These are phyloP conservation scores for barrel medic (Medicago truncatula) DNA, from an alignment of 306 rosid species.

Conservation along the genomic window DNA sequence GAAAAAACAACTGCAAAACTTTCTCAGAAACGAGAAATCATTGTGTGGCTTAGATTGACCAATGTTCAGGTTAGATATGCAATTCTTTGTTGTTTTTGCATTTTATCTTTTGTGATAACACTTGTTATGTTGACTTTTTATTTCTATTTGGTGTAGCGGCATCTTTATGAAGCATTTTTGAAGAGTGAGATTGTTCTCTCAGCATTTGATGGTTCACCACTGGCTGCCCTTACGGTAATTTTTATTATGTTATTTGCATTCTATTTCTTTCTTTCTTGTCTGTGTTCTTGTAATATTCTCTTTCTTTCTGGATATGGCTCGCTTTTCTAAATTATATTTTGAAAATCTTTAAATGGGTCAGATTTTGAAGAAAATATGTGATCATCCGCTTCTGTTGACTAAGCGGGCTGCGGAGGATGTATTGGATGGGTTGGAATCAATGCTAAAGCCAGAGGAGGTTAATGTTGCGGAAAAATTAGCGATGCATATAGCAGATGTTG, in stretches of 20 bases:
- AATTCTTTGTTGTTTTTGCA: constrained; percentile 34
- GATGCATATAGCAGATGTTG: constrained; percentile 77
- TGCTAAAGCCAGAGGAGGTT: constrained; percentile 71
- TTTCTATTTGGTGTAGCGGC: constrained; percentile 57
- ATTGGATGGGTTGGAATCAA: constrained; percentile 84
- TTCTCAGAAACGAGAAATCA: constrained; percentile 81
- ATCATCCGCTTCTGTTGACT: constrained; percentile 88
- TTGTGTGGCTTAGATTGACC: constrained; percentile 86
- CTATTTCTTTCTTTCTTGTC: constrained; percentile 28
- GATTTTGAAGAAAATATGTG: constrained; percentile 93
- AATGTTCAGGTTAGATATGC: constrained; percentile 69
- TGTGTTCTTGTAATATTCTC: background rate
- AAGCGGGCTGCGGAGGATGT: constrained; percentile 96
- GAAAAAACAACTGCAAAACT: constrained; percentile 60
- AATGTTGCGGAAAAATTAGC: constrained; percentile 76
- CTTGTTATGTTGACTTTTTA: constrained; percentile 3
- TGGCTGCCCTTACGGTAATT: constrained; percentile 87
- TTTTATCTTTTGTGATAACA: constrained; percentile 25
- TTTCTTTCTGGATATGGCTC: background rate
- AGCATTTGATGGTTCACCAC: constrained; percentile 91
- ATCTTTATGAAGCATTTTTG: constrained; percentile 82
- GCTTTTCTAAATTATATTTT: constrained; percentile 19
- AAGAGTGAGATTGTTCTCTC: constrained; percentile 88
- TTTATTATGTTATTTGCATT: constrained; percentile 21
- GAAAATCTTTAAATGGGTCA: constrained; percentile 43